These are phyloP conservation scores for Croton setiger DNA, from an alignment of 441 rosid species.

Conservation along the genomic window DNA sequence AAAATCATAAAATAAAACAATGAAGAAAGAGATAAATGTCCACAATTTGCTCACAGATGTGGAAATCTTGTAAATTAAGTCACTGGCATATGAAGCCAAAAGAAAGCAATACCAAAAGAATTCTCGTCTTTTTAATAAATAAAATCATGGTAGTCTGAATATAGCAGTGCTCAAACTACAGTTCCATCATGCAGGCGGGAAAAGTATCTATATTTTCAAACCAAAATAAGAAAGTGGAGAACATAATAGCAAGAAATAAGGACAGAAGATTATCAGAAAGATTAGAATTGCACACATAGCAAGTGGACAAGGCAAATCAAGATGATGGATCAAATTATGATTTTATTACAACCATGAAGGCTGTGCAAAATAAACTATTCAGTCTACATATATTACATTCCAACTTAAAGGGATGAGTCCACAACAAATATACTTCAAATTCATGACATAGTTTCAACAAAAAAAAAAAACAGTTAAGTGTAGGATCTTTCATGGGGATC, in stretches of 20 bases:
- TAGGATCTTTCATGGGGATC: not conserved
- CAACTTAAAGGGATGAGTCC: slow-evolving; percentile 6
- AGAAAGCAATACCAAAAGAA: not conserved
- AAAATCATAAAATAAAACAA: not conserved
- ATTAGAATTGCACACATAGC: not conserved
- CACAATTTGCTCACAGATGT: not conserved
- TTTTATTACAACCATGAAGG: not conserved
- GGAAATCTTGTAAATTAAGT: not conserved
- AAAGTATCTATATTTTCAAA: not conserved
- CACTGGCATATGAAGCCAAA: not conserved
- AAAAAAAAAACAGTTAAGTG: not conserved
- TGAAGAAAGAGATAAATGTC: not conserved
- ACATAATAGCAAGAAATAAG: not conserved
- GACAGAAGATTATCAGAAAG: not conserved
- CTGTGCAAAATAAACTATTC: not conserved
- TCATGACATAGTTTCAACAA: not conserved
- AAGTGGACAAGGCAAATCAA: not conserved
- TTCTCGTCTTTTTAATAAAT: not conserved
- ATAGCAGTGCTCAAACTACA: slow-evolving; percentile 2
- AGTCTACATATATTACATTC: not conserved
- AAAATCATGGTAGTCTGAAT: not conserved
- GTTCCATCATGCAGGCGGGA: not conserved
- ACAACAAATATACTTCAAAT: not conserved
- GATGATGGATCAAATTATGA: not conserved
- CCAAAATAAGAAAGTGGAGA: not conserved